Conservation (phyloP, 345 rosid species). For the Eucalyptus caleyi region DNA sequence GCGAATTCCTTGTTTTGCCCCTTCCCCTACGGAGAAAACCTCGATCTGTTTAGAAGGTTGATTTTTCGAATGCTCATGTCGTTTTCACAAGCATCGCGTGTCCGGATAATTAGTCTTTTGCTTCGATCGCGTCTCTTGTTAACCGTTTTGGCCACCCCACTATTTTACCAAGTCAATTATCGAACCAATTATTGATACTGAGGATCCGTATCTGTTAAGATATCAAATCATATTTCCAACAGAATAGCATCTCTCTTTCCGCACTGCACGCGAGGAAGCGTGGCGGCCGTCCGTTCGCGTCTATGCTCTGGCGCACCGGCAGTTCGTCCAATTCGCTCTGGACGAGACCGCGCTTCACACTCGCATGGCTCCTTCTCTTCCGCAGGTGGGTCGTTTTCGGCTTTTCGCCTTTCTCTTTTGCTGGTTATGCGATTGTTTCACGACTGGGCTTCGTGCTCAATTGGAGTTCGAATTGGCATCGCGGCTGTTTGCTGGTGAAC, state of each 20-base stretch:
- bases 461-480: background rate
- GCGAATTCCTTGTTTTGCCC: background rate
- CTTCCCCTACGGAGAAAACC: background rate
- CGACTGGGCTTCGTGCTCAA: background rate
- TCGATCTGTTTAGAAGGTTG: background rate
- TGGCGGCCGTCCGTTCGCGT: background rate
- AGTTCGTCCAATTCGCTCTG: conserved; percentile 50
- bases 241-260: background rate
- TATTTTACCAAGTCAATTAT: too few relatives aligned
- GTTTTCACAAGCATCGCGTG: background rate
- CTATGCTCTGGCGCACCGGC: conserved; percentile 43
- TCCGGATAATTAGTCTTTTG: too few relatives aligned
- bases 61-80: background rate
- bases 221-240: too few relatives aligned
- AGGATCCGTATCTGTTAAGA: too few relatives aligned
- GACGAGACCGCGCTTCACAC: conserved; percentile 33
- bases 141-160: too few relatives aligned
- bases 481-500: background rate
- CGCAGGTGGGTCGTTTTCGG: conserved; percentile 31
- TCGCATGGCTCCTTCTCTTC: conserved; percentile 44
- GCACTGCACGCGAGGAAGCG: background rate
- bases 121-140: too few relatives aligned
- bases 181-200: too few relatives aligned
- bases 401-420: background rate
- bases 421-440: background rate